Conservation (phyloP, 192 early-diverging fungal species). For the Entomortierella chlamydospora region DNA sequence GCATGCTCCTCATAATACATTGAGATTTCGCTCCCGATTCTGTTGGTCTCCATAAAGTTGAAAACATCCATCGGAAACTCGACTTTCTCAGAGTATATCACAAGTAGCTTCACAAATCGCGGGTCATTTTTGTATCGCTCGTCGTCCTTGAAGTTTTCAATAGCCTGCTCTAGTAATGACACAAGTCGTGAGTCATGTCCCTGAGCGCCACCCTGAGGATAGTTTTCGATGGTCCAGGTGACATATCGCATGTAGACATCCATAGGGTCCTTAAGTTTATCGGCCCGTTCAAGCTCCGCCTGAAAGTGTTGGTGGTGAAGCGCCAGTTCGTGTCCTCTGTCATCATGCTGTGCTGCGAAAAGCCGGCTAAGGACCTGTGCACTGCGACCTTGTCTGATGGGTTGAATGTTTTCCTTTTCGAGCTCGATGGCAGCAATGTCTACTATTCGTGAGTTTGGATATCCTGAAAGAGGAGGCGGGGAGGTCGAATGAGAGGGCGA, state of each 20-base stretch:
- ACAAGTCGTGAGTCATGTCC: slow-evolving; percentile 60
- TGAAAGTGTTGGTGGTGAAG: slow-evolving; percentile 36
- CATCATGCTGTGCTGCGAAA: slow-evolving; percentile 35
- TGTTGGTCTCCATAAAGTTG: slow-evolving; percentile 76
- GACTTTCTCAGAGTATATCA: slow-evolving; percentile 63
- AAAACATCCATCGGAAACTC: slow-evolving; percentile 78
- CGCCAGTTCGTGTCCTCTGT: slow-evolving; percentile 32
- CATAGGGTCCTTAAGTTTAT: slow-evolving; percentile 66
- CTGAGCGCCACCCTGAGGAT: slow-evolving; percentile 66
- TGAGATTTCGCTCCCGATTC: slow-evolving; percentile 74
- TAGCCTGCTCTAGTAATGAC: slow-evolving; percentile 62
- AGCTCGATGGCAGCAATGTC: slow-evolving; percentile 62
- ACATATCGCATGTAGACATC: slow-evolving; percentile 71
- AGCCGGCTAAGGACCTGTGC: slow-evolving; percentile 56
- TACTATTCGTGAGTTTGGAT: background rate
- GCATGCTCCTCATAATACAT: slow-evolving; percentile 87
- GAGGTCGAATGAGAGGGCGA: background rate
- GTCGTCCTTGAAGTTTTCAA: slow-evolving; percentile 61
- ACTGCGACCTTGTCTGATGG: slow-evolving; percentile 71
- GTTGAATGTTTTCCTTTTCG: slow-evolving; percentile 85
- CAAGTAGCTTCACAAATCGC: slow-evolving; percentile 53
- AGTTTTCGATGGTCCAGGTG: slow-evolving; percentile 70
- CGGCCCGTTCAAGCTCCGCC: slow-evolving; percentile 40
- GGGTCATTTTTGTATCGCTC: slow-evolving; percentile 70
- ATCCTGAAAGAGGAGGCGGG: background rate